These are phyloP conservation scores for Xylaria longipes DNA, from an alignment of 495 filamentous ascomycete genomes.

Conservation along the genomic window DNA sequence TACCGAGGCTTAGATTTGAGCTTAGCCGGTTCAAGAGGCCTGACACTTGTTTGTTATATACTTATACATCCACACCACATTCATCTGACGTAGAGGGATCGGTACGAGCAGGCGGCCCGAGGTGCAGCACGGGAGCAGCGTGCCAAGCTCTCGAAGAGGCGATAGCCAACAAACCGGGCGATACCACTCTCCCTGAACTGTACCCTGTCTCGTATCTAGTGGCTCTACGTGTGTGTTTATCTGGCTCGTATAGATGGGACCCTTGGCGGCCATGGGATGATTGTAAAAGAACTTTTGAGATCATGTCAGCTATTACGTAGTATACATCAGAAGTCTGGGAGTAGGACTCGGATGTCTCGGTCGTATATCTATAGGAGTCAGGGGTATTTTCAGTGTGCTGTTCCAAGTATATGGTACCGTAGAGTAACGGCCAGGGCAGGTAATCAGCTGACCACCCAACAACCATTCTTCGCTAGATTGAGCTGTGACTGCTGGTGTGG, in stretches of 20 bases:
- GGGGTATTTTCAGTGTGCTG: not conserved
- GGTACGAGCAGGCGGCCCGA: slow-evolving; percentile 20
- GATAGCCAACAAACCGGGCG: not conserved
- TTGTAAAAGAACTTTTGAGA: not conserved
- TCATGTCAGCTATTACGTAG: not conserved
- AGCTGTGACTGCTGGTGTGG: not conserved
- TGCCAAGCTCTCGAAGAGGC: slow-evolving; percentile 9
- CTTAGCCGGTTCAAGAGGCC: not conserved
- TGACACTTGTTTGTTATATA: not conserved
- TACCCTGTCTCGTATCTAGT: not conserved
- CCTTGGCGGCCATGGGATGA: not conserved
- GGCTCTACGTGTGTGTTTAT: not conserved
- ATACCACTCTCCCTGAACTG: not conserved
- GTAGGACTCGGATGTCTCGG: not conserved
- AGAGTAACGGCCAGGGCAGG: not conserved
- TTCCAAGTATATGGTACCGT: slow-evolving; percentile 8
- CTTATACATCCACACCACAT: slow-evolving; percentile 11
- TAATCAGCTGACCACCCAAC: slow-evolving; percentile 10
- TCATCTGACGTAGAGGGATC: not conserved
- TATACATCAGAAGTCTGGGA: not conserved
- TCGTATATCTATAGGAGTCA: not conserved
- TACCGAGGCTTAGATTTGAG: not conserved
- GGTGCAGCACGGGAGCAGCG: slow-evolving; percentile 18
- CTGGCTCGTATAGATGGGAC: not conserved
- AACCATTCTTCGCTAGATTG: not conserved